These are phyloP conservation scores for Lachnellula hyalina DNA, from an alignment of 2,329 filamentous ascomycete species.

Conservation along the genomic window DNA sequence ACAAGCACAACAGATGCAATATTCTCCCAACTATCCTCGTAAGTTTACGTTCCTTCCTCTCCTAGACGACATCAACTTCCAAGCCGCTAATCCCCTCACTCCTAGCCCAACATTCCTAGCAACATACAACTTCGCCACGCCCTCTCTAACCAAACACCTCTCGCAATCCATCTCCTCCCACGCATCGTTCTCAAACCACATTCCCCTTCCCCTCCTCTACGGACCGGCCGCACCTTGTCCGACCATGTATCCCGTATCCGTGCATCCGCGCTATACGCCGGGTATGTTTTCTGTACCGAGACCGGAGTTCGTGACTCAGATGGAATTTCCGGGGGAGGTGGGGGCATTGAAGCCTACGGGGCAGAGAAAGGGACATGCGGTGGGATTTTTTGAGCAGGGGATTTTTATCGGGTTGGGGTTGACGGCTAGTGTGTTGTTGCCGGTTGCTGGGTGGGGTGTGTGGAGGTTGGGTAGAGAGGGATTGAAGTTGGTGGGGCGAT, in stretches of 20 bases:
- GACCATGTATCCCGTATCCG: conserved; percentile 37
- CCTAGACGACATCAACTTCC: too few relatives aligned
- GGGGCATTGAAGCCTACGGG: conserved; percentile 32
- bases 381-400: conserved; percentile 47
- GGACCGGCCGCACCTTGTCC: neutral
- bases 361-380: conserved; percentile 30
- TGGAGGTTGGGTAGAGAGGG: conserved; percentile 1
- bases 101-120: conserved; percentile 34
- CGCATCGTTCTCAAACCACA: conserved; percentile 50
- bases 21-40: conserved; percentile 2
- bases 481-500: neutral
- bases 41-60: conserved; percentile 27
- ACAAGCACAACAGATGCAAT: conserved; percentile 51
- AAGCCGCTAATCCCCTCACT: conserved; percentile 28
- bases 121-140: conserved; percentile 48
- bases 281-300: conserved; percentile 40
- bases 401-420: conserved; percentile 35
- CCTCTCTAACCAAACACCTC: conserved; percentile 51
- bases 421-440: conserved; percentile 13
- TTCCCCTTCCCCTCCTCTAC: conserved; percentile 48
- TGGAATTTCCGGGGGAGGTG: conserved; percentile 10
- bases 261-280: conserved; percentile 36
- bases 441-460: conserved; percentile 6
- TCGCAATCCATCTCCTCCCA: conserved; percentile 49
- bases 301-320: conserved; percentile 37